Percentiles rank a stretch among this genome's conserved stretches.
Evolutionary conservation across 2,329 filamentous ascomycete genomes (phyloP).

Genomic region (Epichloe uncinata): DNA sequence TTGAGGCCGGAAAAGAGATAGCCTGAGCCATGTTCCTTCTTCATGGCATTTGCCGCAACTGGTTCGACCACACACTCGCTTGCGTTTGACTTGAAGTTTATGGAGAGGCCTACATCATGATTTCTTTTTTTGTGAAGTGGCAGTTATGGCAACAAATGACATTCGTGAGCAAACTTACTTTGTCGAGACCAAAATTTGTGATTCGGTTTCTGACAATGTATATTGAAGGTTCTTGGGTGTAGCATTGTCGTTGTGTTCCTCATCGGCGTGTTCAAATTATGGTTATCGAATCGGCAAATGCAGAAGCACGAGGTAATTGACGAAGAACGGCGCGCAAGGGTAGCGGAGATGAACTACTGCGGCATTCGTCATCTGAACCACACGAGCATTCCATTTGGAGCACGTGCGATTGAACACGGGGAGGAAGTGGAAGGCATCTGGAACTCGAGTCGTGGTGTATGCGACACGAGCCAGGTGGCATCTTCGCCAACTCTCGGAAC

Average conservation of each 20-base stretch:
- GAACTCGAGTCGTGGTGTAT: slow-evolving; percentile 43
- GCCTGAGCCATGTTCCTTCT: slow-evolving; percentile 1
- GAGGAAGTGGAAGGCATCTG: slow-evolving; percentile 78
- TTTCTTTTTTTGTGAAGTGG: slow-evolving; percentile 55
- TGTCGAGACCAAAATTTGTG: no score
- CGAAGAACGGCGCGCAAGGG: slow-evolving; percentile 46
- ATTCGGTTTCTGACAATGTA: background rate
- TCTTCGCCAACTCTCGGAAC: slow-evolving; percentile 14
- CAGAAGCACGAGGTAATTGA: slow-evolving; percentile 50
- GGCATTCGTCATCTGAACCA: slow-evolving; percentile 27
- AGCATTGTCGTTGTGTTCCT: slow-evolving; percentile 58
- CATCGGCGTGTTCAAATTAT: slow-evolving; percentile 54
- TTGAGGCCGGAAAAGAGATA: background rate
- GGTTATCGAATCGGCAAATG: slow-evolving; percentile 42
- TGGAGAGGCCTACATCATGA: slow-evolving; percentile 12
- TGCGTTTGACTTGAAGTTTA: background rate
- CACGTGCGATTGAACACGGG: slow-evolving; percentile 72
- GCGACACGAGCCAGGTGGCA: slow-evolving; percentile 13
- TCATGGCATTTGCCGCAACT: background rate
- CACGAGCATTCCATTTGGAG: slow-evolving; percentile 69
- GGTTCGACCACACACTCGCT: background rate
- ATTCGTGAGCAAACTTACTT: slow-evolving; percentile 48
- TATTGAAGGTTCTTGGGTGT: slow-evolving; percentile 52
- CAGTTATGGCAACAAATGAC: slow-evolving; percentile 80
- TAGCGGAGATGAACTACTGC: slow-evolving; percentile 40